Evolutionary conservation across 805 yeast species (phyloP), one percentile per base, ranked within the genome.

Genomic region (Yamadazyma akitaensis): DNA sequence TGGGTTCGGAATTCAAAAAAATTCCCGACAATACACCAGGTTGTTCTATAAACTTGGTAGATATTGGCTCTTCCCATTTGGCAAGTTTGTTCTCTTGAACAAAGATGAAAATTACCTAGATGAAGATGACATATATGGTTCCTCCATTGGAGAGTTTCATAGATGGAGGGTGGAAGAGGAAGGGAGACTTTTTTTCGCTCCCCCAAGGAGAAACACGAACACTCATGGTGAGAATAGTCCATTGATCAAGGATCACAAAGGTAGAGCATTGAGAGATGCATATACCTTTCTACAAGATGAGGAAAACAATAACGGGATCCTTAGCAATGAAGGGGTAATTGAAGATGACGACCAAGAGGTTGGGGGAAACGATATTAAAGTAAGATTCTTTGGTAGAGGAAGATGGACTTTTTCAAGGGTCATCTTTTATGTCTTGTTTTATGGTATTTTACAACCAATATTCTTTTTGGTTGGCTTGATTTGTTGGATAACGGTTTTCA

Each of bases 101-200:
- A 82, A 81, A 50, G 97, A 89, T 56, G 83, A 86, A 49, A 84
- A 85, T 55, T 94, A 92, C 62, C 67, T 88, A 38, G 76, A 78
- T 37, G 98, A 92, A 64, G 99, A 92, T 63, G 86, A 83, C 40
- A 82, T 90, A 55, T 95, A 88, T 58, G 98, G 98, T 16, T 78
- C 92, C 30, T 79, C 91, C 5, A 72, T 89, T 8, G 81, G 84
- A 16, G 97, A 91, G 63, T 94, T 88, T 60, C 84, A 85, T 53
- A 75, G 84, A 50, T 92, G 99, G 99, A 84, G 95, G 60, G 75
- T 82, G 5, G 79, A 80, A 43, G 85, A 86, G 50, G 86, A 84
- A 53, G 89, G 90, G 1, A 66, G 88, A 30, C 73, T 91, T 35
- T 90, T 91, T 58, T 92, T 88, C 57, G 88, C 89, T 2, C 88